These are phyloP conservation scores for Eucalyptus cloeziana DNA, from an alignment of 345 rosid species.

Conservation along the genomic window DNA sequence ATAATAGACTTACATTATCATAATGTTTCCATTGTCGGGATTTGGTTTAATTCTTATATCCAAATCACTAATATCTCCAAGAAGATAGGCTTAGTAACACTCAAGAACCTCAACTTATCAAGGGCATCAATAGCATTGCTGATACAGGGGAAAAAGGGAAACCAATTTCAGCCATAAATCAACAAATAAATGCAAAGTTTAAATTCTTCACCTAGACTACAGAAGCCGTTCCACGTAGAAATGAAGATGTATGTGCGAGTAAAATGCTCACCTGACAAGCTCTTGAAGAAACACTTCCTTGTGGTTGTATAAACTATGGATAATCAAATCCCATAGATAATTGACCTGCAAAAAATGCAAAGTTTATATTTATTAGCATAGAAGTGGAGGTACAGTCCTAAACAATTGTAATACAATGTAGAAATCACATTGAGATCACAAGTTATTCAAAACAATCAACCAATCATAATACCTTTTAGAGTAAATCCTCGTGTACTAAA, in stretches of 20 bases:
- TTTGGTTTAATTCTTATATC: constrained; percentile 85
- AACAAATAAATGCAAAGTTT: neutral
- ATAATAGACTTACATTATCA: constrained; percentile 40
- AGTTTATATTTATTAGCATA: neutral
- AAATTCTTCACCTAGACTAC: neutral
- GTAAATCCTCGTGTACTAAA: too few relatives aligned
- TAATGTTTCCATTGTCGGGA: constrained; percentile 68
- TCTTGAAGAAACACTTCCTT: constrained; percentile 60
- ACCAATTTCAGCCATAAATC: neutral
- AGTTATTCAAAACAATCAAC: too few relatives aligned
- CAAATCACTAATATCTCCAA: constrained; percentile 70
- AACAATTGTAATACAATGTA: neutral
- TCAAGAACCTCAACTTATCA: constrained; percentile 83
- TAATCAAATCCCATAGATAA: constrained; percentile 8
- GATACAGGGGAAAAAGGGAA: neutral
- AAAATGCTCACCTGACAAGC: constrained; percentile 59
- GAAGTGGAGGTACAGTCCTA: neutral
- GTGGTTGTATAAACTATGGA: constrained; percentile 15
- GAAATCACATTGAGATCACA: too few relatives aligned
- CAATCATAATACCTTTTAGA: too few relatives aligned
- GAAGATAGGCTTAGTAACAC: constrained; percentile 76
- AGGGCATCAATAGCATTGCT: constrained; percentile 97
- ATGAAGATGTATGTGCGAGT: neutral
- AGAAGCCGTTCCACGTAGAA: neutral
- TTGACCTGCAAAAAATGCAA: constrained; percentile 37